A percentile compares a stretch with the other conserved stretches of the same genome.
Evolutionary conservation across 805 yeast genomes (phyloP).

Genomic region (Candida khao-thaluensis): DNA sequence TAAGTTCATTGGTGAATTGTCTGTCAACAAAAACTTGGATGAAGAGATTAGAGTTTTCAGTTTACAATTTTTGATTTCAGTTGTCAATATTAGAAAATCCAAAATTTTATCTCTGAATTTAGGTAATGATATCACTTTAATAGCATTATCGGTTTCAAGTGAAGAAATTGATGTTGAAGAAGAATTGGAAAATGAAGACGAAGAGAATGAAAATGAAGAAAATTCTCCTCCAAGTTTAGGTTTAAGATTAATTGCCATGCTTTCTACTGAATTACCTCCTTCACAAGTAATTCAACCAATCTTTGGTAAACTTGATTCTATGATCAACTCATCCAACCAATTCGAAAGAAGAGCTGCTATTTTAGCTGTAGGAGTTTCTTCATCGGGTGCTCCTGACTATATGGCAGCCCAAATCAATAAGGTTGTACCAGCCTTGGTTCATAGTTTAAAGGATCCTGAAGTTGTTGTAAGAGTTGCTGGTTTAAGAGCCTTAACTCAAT

Average conservation of each 20-base stretch:
- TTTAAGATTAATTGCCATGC: slow-evolving; percentile 71
- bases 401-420: slow-evolving; percentile 71
- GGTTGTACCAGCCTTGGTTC: slow-evolving; percentile 67
- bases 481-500: slow-evolving; percentile 70
- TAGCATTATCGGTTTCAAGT: slow-evolving; percentile 74
- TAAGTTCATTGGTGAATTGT: slow-evolving; percentile 72
- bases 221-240: slow-evolving; percentile 76
- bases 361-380: slow-evolving; percentile 76
- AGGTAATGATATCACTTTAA: slow-evolving; percentile 75
- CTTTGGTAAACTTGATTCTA: slow-evolving; percentile 57
- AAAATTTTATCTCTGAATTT: slow-evolving; percentile 76
- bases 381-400: slow-evolving; percentile 93
- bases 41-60: slow-evolving; percentile 83
- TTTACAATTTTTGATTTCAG: slow-evolving; percentile 77
- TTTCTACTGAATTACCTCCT: slow-evolving; percentile 86
- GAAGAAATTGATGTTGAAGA: slow-evolving; percentile 75
- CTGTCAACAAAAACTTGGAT: slow-evolving; percentile 62
- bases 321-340: slow-evolving; percentile 58
- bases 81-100: slow-evolving; percentile 75
- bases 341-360: slow-evolving; percentile 87
- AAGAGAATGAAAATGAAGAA: slow-evolving; percentile 92
- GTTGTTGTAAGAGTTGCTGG: slow-evolving; percentile 83
- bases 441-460: slow-evolving; percentile 75
- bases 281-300: slow-evolving; percentile 84
- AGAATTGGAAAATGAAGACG: slow-evolving; percentile 76